Evolutionary conservation across 2,329 filamentous ascomycete species (phyloP).

Genomic region (Ceratocystiopsis brevicomis): DNA sequence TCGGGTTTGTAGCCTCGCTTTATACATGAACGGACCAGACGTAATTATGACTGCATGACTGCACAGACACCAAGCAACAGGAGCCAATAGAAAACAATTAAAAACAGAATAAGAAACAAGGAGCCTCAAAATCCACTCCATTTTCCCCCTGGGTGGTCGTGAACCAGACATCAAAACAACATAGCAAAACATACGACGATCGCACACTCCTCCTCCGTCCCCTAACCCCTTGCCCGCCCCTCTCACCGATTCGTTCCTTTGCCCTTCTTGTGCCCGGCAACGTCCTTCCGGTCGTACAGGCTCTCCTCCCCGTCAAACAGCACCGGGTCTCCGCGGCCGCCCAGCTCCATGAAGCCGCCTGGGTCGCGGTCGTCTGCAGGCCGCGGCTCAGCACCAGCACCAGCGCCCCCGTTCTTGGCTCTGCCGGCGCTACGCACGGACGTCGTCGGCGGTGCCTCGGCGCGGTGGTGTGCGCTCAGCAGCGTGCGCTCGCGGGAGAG

Average conservation of each 20-base stretch:
- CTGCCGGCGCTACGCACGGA: slow-evolving; percentile 9
- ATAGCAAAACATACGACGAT: no score
- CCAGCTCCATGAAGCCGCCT: slow-evolving; percentile 65
- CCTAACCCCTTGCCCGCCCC: no score
- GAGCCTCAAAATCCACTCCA: no score
- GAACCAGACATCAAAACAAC: no score
- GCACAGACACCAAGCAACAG: no score
- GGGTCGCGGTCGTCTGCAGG: slow-evolving; percentile 50
- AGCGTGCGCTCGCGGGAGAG: slow-evolving; percentile 67
- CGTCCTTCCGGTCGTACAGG: slow-evolving; percentile 26
- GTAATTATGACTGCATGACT: no score
- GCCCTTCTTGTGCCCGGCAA: slow-evolving; percentile 12
- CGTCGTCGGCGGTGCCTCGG: slow-evolving; percentile 36
- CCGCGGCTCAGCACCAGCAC: slow-evolving; percentile 30
- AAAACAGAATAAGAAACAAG: no score
- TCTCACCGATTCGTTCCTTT: slow-evolving; percentile 6
- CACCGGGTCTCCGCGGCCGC: slow-evolving; percentile 66
- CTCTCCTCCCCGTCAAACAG: slow-evolving; percentile 50
- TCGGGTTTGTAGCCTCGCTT: no score
- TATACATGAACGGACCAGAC: no score
- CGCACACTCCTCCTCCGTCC: no score
- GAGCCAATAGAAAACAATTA: no score
- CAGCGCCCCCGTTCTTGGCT: slow-evolving; percentile 40
- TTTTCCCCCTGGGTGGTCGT: no score
- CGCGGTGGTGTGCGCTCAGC: slow-evolving; percentile 62